These are phyloP conservation scores for Cinchona pubescens DNA, from an alignment of 257 asterid genomes.

Conservation along the genomic window DNA sequence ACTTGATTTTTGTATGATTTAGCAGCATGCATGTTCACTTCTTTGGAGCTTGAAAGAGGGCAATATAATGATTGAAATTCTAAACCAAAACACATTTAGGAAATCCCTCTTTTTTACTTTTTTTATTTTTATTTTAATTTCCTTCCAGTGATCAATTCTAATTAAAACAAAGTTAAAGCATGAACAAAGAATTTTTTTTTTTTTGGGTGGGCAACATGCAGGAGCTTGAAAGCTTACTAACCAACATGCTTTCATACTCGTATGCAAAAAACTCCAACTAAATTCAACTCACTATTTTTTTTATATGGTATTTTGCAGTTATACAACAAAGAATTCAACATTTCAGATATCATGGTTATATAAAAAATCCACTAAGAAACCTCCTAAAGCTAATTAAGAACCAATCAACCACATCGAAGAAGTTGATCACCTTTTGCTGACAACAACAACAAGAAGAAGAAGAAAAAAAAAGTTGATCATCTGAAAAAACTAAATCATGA, in stretches of 20 bases:
- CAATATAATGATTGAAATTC: background rate
- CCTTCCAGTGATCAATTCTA: background rate
- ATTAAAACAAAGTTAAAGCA: background rate
- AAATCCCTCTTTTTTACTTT: background rate
- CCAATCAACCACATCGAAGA: no score
- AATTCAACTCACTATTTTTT: no score
- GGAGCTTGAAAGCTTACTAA: background rate
- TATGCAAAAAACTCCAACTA: no score
- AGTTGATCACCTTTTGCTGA: background rate
- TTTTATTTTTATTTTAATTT: no score
- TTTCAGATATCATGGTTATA: background rate
- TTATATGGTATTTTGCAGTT: background rate
- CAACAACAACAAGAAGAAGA: no score
- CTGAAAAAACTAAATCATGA: background rate
- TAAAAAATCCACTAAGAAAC: background rate
- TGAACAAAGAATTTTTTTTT: background rate
- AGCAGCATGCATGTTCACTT: background rate
- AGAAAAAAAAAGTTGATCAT: background rate
- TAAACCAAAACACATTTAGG: background rate
- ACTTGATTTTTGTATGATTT: background rate
- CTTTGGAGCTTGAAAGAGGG: background rate
- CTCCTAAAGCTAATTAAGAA: background rate
- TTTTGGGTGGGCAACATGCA: no score
- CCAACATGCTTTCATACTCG: no score
- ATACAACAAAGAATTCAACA: background rate